Evolutionary conservation across 805 yeast genomes (phyloP).

Genomic region (Saccharomycopsis microspora): DNA sequence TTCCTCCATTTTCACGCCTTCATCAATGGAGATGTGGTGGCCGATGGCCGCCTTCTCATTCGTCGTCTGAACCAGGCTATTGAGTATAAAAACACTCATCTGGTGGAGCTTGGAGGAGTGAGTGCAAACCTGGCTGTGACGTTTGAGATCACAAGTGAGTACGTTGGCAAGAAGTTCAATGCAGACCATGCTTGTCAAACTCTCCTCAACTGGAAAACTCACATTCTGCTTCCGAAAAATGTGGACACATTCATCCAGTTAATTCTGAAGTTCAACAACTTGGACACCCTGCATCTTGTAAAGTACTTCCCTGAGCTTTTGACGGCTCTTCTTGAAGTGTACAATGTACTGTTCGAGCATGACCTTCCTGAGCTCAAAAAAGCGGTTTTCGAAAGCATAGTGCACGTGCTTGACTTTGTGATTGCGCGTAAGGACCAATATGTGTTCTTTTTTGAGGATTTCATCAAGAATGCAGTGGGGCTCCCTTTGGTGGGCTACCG

Average conservation of each 20-base stretch:
- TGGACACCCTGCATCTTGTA: constrained; percentile 42
- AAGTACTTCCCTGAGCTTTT: constrained; percentile 54
- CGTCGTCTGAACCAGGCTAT: constrained; percentile 35
- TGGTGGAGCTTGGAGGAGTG: constrained; percentile 36
- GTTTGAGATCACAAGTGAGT: constrained; percentile 45
- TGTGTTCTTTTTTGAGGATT: constrained; percentile 42
- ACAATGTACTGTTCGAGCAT: constrained; percentile 18
- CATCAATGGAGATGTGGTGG: constrained; percentile 52
- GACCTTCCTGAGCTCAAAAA: constrained; percentile 21
- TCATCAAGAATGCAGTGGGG: constrained; percentile 25
- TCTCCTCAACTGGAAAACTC: constrained; percentile 40
- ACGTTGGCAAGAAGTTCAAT: constrained; percentile 59
- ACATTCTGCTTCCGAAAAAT: constrained; percentile 26
- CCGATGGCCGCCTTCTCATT: constrained; percentile 42
- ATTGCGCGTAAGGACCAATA: constrained; percentile 59
- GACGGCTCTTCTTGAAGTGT: constrained; percentile 27
- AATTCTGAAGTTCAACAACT: constrained; percentile 38
- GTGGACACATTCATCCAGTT: constrained; percentile 35
- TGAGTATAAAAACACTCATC: constrained; percentile 33
- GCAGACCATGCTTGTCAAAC: constrained; percentile 42
- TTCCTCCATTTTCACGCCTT: constrained; percentile 43
- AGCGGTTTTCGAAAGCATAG: constrained; percentile 41
- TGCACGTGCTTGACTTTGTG: constrained; percentile 50
- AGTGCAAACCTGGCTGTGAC: constrained; percentile 31
- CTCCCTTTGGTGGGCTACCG: constrained; percentile 42